Conservation (phyloP, 2,329 filamentous ascomycete genomes). For the Monilinia fructigena region DNA sequence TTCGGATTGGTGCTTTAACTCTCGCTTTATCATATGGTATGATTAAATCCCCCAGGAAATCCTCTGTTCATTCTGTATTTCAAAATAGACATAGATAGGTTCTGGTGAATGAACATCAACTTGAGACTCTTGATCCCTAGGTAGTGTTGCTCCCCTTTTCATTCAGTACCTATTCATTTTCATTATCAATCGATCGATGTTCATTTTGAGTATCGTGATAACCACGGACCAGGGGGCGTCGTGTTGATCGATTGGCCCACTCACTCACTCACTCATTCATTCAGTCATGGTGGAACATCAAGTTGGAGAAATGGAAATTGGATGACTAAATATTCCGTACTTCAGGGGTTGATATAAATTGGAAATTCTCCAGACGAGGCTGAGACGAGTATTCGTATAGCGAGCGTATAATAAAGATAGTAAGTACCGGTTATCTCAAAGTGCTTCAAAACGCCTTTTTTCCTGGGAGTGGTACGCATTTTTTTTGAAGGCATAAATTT, state of each 20-base stretch:
- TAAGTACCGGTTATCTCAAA: background rate
- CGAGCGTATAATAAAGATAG: too few species aligned
- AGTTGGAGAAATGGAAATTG: constrained; percentile 9
- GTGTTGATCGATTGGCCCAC: constrained; percentile 17
- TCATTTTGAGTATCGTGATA: background rate
- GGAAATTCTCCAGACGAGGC: constrained; percentile 8
- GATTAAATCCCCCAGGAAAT: background rate
- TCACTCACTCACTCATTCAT: constrained; percentile 2
- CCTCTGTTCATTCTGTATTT: background rate
- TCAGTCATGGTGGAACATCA: constrained; percentile 6
- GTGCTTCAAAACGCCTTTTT: background rate
- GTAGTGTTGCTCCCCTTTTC: background rate
- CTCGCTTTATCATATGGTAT: background rate
- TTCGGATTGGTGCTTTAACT: background rate
- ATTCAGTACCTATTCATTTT: background rate
- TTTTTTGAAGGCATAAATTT: background rate
- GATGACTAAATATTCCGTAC: background rate
- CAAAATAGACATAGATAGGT: background rate
- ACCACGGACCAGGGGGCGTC: constrained; percentile 7
- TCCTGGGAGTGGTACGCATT: background rate
- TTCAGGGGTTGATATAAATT: constrained; percentile 15
- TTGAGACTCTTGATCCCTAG: background rate
- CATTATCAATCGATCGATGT: background rate
- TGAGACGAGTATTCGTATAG: background rate
- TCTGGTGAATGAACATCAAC: background rate